Conservation (phyloP, 352 stramenopile species). For the Aphanomyces astaci region DNA sequence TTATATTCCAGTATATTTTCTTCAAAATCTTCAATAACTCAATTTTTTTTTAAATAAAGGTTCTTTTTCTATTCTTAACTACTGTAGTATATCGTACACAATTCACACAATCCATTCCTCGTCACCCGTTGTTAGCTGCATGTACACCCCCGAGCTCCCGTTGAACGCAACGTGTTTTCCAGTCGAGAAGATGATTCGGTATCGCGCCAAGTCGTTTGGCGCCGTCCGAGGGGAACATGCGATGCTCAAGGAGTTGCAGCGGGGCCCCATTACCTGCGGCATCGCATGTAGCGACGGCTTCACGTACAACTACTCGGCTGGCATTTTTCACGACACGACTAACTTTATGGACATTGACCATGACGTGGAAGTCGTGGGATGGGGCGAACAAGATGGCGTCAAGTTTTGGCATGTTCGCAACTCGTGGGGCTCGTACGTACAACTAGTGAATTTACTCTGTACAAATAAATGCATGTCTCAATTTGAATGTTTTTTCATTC, state of each 20-base stretch:
- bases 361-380: slow-evolving; percentile 84
- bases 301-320: slow-evolving; percentile 23
- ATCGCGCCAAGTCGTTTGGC: slow-evolving; percentile 21
- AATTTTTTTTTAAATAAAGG: no score
- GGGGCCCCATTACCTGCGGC: slow-evolving; percentile 25
- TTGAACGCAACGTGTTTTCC: slow-evolving; percentile 19
- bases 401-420: slow-evolving; percentile 98
- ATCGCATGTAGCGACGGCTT: slow-evolving; percentile 23
- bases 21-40: no score
- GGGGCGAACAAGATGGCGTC: slow-evolving; percentile 82
- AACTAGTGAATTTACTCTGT: no score
- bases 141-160: slow-evolving; percentile 23
- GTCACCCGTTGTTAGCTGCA: no score
- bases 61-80: no score
- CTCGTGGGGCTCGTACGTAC: slow-evolving; percentile 75
- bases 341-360: slow-evolving; percentile 43
- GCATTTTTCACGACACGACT: slow-evolving; percentile 25
- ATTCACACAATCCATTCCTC: no score
- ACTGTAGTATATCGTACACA: no score
- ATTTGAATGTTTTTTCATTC: no score
- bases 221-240: slow-evolving; percentile 22
- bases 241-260: slow-evolving; percentile 26
- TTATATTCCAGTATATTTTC: no score
- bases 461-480: no score
- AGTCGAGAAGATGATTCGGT: slow-evolving; percentile 24